Evolutionary conservation across 306 rosid genomes (phyloP), one percentile per base, ranked within the genome.

Genomic region (Vigna trinervia): DNA sequence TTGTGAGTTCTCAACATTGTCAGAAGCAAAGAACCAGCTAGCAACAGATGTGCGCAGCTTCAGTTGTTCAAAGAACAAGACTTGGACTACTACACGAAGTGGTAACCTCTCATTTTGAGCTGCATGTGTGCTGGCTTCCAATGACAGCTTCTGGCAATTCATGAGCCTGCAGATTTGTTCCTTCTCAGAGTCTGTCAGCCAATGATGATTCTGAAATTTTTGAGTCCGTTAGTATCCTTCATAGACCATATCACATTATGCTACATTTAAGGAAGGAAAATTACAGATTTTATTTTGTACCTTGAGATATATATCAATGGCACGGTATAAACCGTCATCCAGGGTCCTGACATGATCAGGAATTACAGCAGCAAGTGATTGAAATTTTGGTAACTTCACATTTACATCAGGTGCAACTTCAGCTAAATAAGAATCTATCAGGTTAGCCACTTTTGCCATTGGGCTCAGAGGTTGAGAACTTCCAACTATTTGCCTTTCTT

Each of bases 41-140:
- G 97, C 87, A 20, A 94, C 86, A 0, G 98, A 94, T n/a, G 94
- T 88, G 12, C 97, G 88, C 52, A 93, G 91, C 48, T 89, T 87
- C 45, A 93, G 92, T 75, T 93, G 98, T 57, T 93, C 98, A n/a
- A 93, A 91, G 88, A 93, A 93, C 13, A 93, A 60, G 38, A 93
- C 98, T 87, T 93, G 98, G 81, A 93, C 98, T 0, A 91, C 80
- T 0, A 86, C 83, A 0, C 98, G 96, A 39, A 93, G 97, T 0
- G 98, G 98, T 12, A 94, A 73, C 89, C 97, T 86, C 87, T 94
- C 98, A 15, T 94, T 94, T 80, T 94, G 96, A 8, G 97, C 92
- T n/a, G 97, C 97, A 23, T 94, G 98, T 4, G 92, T 91, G 92
- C 96, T 94, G 61, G 94, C 96, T 86, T 94, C 98, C 80, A 94